Percentiles rank a stretch among this genome's conserved stretches.
Conservation (phyloP, 352 stramenopile genomes). For the Pythium chondricola region DNA sequence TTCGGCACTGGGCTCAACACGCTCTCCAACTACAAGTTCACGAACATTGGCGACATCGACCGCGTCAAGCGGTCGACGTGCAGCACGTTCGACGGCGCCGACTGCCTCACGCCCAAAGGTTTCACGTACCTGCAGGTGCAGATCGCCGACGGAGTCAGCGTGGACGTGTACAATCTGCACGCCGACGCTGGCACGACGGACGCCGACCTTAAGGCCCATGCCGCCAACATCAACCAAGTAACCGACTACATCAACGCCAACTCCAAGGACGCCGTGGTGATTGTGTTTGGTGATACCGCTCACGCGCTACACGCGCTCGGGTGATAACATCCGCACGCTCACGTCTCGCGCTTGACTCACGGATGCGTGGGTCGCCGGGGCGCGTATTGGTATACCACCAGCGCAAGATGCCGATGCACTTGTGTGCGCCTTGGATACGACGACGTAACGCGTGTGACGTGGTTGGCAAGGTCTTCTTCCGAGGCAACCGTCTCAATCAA, state of each 20-base stretch:
- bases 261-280: conserved; percentile 35
- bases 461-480: conserved; percentile 60
- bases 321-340: conserved; percentile 35
- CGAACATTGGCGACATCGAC: conserved; percentile 24
- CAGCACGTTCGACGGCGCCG: conserved; percentile 34
- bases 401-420: conserved; percentile 30
- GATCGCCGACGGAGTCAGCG: conserved; percentile 29
- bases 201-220: conserved; percentile 26
- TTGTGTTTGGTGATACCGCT: conserved; percentile 57
- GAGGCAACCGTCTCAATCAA: conserved; percentile 25
- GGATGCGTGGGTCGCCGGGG: conserved; percentile 39
- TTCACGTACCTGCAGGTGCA: conserved; percentile 40
- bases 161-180: conserved; percentile 54
- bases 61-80: conserved; percentile 40
- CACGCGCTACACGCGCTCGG: conserved; percentile 38
- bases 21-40: conserved; percentile 37
- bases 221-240: conserved; percentile 37
- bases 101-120: conserved; percentile 54
- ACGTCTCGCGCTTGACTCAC: conserved; percentile 22
- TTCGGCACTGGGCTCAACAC: conserved; percentile 44
- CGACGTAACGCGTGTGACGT: conserved; percentile 41
- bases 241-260: conserved; percentile 35
- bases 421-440: conserved; percentile 25
- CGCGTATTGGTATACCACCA: conserved; percentile 27
- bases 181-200: conserved; percentile 27